Evolutionary conservation across 2,329 filamentous ascomycete species (phyloP).

Genomic region (Coniochaeta ligniaria): DNA sequence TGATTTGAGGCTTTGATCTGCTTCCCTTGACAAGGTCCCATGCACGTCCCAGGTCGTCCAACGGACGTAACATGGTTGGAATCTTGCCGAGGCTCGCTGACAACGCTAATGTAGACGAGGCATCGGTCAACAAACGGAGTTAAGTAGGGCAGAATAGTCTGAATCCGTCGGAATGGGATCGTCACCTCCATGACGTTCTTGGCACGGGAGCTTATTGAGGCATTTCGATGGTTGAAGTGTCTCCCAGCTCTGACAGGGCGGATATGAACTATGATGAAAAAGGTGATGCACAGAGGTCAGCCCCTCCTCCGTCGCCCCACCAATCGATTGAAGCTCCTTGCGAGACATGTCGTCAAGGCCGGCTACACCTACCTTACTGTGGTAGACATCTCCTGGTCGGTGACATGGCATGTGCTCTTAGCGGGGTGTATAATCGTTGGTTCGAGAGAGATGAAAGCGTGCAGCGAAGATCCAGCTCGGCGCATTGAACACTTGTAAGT

Average conservation of each 20-base stretch:
- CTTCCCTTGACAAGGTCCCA: background rate
- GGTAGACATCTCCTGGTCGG: background rate
- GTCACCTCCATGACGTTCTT: conserved; percentile 1
- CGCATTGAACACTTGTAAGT: background rate
- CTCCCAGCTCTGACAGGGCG: background rate
- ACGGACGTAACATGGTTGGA: background rate
- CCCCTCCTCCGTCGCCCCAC: background rate
- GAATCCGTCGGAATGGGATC: background rate
- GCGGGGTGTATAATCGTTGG: background rate
- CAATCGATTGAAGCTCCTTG: background rate
- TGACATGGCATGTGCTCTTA: background rate
- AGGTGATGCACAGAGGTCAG: background rate
- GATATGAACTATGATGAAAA: background rate
- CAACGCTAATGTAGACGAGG: background rate
- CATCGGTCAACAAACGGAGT: background rate
- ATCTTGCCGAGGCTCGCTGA: background rate
- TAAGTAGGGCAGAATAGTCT: background rate
- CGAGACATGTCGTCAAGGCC: background rate
- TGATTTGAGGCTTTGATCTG: background rate
- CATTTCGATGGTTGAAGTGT: background rate
- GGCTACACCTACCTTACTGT: too few relatives aligned
- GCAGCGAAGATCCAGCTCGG: background rate
- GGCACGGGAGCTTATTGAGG: conserved; percentile 1
- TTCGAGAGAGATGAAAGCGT: background rate
- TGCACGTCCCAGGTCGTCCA: too few relatives aligned